Evolutionary conservation across 768 basidiomycete species (phyloP).

Genomic region (Chalciporus pseudorubinellus): DNA sequence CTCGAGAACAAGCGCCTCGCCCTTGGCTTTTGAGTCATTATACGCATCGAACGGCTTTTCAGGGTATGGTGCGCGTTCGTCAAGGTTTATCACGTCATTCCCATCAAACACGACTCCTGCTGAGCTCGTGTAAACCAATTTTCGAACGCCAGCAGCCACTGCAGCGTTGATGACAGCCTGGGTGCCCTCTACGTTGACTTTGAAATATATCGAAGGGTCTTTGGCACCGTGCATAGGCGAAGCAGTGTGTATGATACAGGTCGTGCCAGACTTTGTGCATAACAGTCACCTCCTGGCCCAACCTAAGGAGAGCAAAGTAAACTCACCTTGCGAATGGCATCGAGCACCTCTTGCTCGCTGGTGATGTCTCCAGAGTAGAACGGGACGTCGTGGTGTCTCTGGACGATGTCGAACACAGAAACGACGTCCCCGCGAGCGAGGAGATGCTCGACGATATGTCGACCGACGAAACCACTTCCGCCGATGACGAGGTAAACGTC

Average conservation of each 20-base stretch:
- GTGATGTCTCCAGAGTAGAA: conserved; percentile 92
- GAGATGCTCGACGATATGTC: conserved; percentile 87
- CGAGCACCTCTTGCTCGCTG: conserved; percentile 65
- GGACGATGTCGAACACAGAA: conserved; percentile 88
- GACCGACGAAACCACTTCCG: conserved; percentile 88
- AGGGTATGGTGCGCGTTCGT: conserved; percentile 81
- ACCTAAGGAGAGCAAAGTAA: not conserved
- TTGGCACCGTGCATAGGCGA: conserved; percentile 72
- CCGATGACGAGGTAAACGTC: conserved; percentile 92
- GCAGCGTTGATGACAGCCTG: conserved; percentile 82
- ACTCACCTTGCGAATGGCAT: conserved; percentile 72
- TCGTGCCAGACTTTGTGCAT: conserved; percentile 45
- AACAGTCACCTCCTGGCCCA: not conserved
- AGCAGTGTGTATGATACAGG: conserved; percentile 94
- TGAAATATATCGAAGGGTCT: conserved; percentile 73
- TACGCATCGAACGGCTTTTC: conserved; percentile 82
- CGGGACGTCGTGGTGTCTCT: conserved; percentile 80
- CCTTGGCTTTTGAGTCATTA: conserved; percentile 90
- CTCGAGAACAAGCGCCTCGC: conserved; percentile 76
- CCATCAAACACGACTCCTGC: conserved; percentile 91
- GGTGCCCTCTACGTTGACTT: conserved; percentile 94
- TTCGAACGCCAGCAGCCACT: conserved; percentile 64
- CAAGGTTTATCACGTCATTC: conserved; percentile 73
- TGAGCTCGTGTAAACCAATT: conserved; percentile 93
- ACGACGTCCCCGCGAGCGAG: conserved; percentile 77